A percentile compares a stretch with the other conserved stretches of the same genome.
These are phyloP conservation scores for Parietichytrium sp. DNA, from an alignment of 108 stramenopile genomes.

Conservation along the genomic window DNA sequence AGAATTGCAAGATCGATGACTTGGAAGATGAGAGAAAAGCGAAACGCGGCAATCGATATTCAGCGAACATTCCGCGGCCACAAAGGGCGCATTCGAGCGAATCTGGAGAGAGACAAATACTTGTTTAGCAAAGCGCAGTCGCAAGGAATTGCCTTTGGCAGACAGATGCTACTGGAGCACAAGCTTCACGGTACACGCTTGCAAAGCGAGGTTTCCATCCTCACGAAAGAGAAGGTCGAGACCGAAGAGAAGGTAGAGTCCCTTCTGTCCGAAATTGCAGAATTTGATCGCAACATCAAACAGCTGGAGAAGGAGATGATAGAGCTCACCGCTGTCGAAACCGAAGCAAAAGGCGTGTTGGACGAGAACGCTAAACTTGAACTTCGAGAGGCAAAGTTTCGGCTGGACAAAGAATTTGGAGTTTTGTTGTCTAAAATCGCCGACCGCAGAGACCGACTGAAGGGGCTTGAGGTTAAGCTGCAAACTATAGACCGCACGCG, in stretches of 20 bases:
- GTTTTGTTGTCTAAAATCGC: slow-evolving; percentile 75
- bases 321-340: slow-evolving; percentile 68
- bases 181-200: slow-evolving; percentile 81
- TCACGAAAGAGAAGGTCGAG: slow-evolving; percentile 75
- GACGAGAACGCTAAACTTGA: slow-evolving; percentile 61
- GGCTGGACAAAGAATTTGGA: slow-evolving; percentile 77
- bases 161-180: slow-evolving; percentile 84
- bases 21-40: slow-evolving; percentile 48
- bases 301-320: slow-evolving; percentile 79
- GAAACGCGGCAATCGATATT: slow-evolving; percentile 60
- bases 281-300: slow-evolving; percentile 73
- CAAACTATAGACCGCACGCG: slow-evolving; percentile 65
- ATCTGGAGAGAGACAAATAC: slow-evolving; percentile 74
- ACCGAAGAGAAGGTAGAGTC: slow-evolving; percentile 75
- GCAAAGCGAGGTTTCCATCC: slow-evolving; percentile 73
- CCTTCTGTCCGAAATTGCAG: slow-evolving; percentile 64
- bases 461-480: slow-evolving; percentile 64
- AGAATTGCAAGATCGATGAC: slow-evolving; percentile 51
- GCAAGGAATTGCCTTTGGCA: slow-evolving; percentile 79
- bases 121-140: slow-evolving; percentile 75
- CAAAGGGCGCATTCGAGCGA: slow-evolving; percentile 68
- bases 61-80: slow-evolving; percentile 71
- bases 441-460: slow-evolving; percentile 73
- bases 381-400: slow-evolving; percentile 74
- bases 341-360: slow-evolving; percentile 63